These are phyloP conservation scores for Candida easanensis DNA, from an alignment of 805 yeast species.

Conservation along the genomic window DNA sequence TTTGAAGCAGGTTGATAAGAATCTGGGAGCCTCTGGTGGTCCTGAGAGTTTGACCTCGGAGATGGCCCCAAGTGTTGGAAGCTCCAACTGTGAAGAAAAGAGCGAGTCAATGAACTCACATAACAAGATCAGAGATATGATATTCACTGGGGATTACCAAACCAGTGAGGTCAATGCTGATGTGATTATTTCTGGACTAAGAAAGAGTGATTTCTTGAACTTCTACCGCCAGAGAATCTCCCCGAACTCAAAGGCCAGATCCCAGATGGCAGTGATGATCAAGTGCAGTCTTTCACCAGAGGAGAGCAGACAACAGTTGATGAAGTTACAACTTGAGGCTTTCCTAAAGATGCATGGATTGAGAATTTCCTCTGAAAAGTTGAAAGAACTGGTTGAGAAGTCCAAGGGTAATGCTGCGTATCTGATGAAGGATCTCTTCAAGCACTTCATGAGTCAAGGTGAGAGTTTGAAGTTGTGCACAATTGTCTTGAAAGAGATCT, in stretches of 20 bases:
- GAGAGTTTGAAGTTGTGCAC: slow-evolving; percentile 36
- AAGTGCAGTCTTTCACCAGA: slow-evolving; percentile 35
- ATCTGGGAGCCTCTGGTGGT: slow-evolving; percentile 25
- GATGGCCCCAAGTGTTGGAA: slow-evolving; percentile 33
- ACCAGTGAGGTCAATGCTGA: slow-evolving; percentile 25
- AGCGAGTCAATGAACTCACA: slow-evolving; percentile 39
- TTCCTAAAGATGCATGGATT: slow-evolving; percentile 48
- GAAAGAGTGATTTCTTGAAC: slow-evolving; percentile 30
- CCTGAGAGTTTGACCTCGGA: slow-evolving; percentile 35
- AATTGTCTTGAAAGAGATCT: slow-evolving; percentile 33
- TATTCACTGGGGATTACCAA: slow-evolving; percentile 16
- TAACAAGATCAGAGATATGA: slow-evolving; percentile 30
- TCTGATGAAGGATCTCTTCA: slow-evolving; percentile 40
- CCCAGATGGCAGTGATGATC: slow-evolving; percentile 40
- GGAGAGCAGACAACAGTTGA: slow-evolving; percentile 34
- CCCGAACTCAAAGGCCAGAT: slow-evolving; percentile 33
- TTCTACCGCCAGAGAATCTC: slow-evolving; percentile 38
- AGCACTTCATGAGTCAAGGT: slow-evolving; percentile 41
- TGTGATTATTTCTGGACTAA: slow-evolving; percentile 21
- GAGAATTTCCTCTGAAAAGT: slow-evolving; percentile 38
- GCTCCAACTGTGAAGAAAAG: slow-evolving; percentile 27
- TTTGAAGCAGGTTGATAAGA: slow-evolving; percentile 23
- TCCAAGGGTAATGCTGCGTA: slow-evolving; percentile 36
- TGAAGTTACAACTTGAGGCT: slow-evolving; percentile 39
- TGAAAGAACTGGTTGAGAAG: slow-evolving; percentile 36